These are phyloP conservation scores for Mortierella sp. DNA, from an alignment of 371 early-diverging fungal genomes.

Conservation along the genomic window DNA sequence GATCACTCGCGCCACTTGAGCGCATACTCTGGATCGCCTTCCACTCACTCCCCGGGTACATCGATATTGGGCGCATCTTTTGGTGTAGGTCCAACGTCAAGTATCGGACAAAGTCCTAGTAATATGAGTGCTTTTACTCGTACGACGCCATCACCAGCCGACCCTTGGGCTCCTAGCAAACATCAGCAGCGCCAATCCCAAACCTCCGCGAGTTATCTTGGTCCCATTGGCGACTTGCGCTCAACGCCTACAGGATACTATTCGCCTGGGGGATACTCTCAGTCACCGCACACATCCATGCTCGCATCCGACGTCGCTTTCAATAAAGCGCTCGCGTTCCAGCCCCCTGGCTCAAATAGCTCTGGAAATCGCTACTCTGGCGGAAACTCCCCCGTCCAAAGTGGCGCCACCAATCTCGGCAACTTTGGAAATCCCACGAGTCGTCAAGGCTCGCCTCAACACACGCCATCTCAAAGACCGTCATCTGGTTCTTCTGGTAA, in stretches of 20 bases:
- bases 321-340: slow-evolving; percentile 34
- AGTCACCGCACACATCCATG: slow-evolving; percentile 16
- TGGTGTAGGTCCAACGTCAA: slow-evolving; percentile 19
- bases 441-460: slow-evolving; percentile 19
- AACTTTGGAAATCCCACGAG: slow-evolving; percentile 25
- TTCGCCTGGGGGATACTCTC: slow-evolving; percentile 25
- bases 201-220: slow-evolving; percentile 17
- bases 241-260: slow-evolving; percentile 31
- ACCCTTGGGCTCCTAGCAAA: slow-evolving; percentile 37
- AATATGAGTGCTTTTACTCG: slow-evolving; percentile 11
- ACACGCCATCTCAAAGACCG: slow-evolving; percentile 21
- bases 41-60: neutral
- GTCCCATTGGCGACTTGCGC: slow-evolving; percentile 38
- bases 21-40: slow-evolving; percentile 24
- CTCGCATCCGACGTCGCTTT: slow-evolving; percentile 22
- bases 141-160: slow-evolving; percentile 26
- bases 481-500: slow-evolving; percentile 16
- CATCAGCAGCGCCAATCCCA: slow-evolving; percentile 33
- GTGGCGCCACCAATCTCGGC: slow-evolving; percentile 5
- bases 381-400: slow-evolving; percentile 36
- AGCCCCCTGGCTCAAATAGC: slow-evolving; percentile 12
- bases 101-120: slow-evolving; percentile 15
- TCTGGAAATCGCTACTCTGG: slow-evolving; percentile 31
- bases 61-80: slow-evolving; percentile 9
- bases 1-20: slow-evolving; percentile 41